A percentile compares a stretch with the other conserved stretches of the same genome.
These are phyloP conservation scores for Basipetospora chlamydospora DNA, from an alignment of 2,329 filamentous ascomycete species.

Conservation along the genomic window DNA sequence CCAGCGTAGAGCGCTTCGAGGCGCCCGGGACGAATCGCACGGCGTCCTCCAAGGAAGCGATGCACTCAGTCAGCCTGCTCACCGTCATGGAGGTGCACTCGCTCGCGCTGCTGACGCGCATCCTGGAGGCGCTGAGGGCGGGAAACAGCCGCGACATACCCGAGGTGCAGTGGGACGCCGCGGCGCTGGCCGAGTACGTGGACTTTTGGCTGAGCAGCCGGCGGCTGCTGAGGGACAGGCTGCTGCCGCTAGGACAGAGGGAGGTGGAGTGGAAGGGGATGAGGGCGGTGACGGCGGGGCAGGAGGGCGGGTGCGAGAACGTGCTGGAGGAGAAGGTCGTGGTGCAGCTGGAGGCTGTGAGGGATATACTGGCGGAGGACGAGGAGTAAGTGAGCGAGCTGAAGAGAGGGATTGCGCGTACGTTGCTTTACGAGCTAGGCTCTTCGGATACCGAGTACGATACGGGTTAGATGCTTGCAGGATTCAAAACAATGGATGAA, in stretches of 20 bases:
- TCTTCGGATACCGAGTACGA: no score
- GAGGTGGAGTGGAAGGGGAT: constrained; percentile 49
- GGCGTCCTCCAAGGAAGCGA: constrained; percentile 22
- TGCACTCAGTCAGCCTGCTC: constrained; percentile 55
- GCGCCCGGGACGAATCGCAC: constrained; percentile 40
- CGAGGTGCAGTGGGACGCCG: constrained; percentile 60
- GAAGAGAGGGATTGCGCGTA: neutral
- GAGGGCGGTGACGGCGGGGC: constrained; percentile 20
- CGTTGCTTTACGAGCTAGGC: no score
- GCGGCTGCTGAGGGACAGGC: constrained; percentile 53
- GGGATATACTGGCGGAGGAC: constrained; percentile 39
- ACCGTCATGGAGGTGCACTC: constrained; percentile 67
- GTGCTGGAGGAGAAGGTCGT: constrained; percentile 64
- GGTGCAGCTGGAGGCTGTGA: constrained; percentile 47
- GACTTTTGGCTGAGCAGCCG: constrained; percentile 65
- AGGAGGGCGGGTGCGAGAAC: constrained; percentile 35
- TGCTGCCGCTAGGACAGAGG: constrained; percentile 57
- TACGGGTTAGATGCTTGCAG: no score
- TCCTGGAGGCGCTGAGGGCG: constrained; percentile 51
- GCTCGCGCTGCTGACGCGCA: constrained; percentile 58
- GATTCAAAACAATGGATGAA: no score
- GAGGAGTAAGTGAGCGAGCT: constrained; percentile 20
- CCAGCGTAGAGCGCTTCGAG: constrained; percentile 60
- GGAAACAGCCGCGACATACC: constrained; percentile 60
- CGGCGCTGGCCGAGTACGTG: constrained; percentile 61